These are phyloP conservation scores for Pichia deserticola DNA, from an alignment of 805 yeast genomes.

Conservation along the genomic window DNA sequence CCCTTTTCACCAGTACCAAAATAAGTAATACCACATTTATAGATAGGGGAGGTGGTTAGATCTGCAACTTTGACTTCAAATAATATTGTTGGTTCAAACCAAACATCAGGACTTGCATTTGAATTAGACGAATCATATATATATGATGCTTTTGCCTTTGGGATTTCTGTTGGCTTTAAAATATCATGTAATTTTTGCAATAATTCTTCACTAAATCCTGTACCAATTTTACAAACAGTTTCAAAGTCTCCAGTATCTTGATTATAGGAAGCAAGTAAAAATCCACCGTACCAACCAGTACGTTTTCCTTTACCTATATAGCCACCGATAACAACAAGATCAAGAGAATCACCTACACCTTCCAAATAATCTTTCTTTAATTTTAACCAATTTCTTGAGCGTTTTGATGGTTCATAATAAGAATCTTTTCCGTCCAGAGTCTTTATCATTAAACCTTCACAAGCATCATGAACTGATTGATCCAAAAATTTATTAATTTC, in stretches of 20 bases:
- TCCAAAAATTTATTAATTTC: constrained; percentile 83
- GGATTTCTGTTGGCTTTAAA: constrained; percentile 55
- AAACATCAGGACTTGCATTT: constrained; percentile 80
- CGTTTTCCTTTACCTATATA: constrained; percentile 91
- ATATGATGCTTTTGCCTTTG: constrained; percentile 56
- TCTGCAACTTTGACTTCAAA: constrained; percentile 93
- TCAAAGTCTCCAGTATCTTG: constrained; percentile 89
- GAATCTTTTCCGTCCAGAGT: constrained; percentile 75
- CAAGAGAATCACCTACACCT: constrained; percentile 94
- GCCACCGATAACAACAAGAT: constrained; percentile 89
- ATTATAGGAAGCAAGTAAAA: constrained; percentile 82
- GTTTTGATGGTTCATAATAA: constrained; percentile 86
- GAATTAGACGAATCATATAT: constrained; percentile 54
- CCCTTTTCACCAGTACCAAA: constrained; percentile 58
- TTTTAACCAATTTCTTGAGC: constrained; percentile 93
- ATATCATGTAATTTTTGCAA: constrained; percentile 51
- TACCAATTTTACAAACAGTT: constrained; percentile 94
- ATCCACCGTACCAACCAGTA: constrained; percentile 94
- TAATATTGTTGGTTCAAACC: constrained; percentile 83
- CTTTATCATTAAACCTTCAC: constrained; percentile 97
- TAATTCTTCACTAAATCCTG: constrained; percentile 89
- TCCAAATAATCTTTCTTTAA: constrained; percentile 89
- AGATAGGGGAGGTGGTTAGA: constrained; percentile 79
- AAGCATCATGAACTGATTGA: constrained; percentile 78
- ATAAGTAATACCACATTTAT: constrained; percentile 74